These are phyloP conservation scores for Rhodomyrtus psidioides DNA, from an alignment of 441 rosid genomes.

Conservation along the genomic window DNA sequence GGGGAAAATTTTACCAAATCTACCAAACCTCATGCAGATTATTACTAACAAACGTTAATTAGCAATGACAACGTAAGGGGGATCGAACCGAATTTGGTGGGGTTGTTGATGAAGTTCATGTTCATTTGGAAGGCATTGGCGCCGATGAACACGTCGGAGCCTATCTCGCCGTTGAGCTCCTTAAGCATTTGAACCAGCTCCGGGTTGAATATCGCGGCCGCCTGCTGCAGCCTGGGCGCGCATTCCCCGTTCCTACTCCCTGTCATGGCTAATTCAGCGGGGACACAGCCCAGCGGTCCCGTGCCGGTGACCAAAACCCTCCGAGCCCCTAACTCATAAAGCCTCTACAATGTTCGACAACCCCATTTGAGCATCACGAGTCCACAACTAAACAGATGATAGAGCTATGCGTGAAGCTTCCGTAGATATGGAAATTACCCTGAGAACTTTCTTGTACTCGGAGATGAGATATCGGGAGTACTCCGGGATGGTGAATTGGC, in stretches of 20 bases:
- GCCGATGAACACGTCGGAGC: background rate
- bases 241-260: constrained; percentile 9
- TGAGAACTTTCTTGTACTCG: background rate
- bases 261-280: background rate
- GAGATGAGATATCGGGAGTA: background rate
- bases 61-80: background rate
- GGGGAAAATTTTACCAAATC: background rate
- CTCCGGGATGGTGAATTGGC: background rate
- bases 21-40: background rate
- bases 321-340: constrained; percentile 10
- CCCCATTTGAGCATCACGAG: background rate
- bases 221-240: constrained; percentile 1
- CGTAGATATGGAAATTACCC: background rate
- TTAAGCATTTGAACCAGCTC: constrained; percentile 1
- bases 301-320: constrained; percentile 9
- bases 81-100: background rate
- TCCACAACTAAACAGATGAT: background rate
- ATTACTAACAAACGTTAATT: background rate
- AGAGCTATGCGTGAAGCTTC: too few relatives aligned
- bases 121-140: background rate
- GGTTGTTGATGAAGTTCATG: background rate
- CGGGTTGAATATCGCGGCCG: constrained; percentile 4
- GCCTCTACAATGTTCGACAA: background rate
- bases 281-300: constrained; percentile 11
- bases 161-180: constrained; percentile 2